Base-by-base conservation (phyloP, 1,139 yeast species). In the Candida sanyaensis region DNA sequence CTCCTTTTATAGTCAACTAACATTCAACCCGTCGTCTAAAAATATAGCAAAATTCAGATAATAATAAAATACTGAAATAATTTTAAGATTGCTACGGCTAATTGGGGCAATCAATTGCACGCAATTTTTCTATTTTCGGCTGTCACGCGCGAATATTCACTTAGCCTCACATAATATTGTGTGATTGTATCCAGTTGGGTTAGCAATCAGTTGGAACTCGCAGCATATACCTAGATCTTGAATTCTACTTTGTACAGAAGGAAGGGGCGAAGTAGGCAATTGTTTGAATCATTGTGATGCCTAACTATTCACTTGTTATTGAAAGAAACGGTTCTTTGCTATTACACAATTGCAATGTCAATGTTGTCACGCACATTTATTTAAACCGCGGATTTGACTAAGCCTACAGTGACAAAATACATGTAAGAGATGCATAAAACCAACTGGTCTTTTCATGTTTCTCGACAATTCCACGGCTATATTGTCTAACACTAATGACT, bases 81-180 rank as follows among this genome's bases (percentile, higher is more conserved):
- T 36, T 23, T 36, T 24, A 36, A 23, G 39, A 36, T 36, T 36
- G 39, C 39, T 36, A 24, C 29, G 30, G 39, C 17, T 36, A 7
- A 24, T 7, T 10, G 9, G 9, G 38, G 26, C 4, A 17, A 34
- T 9, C 13, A 6, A 12, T 21, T 34, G n/a, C 23, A 12, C 23
- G 7, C 23, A 11, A 17, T 7, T 21, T 34, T 34, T 6, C 4
- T 17, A 11, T 34, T 24, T 21, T 4, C 26, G 21, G 12, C n/a
- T 7, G 38, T 34, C 38, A 34, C 38, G 38, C 38, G 21, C 38
- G 38, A 21, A 26, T 12, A 24, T 21, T 11, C 21, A 34, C 38
- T 34, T 34, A 34, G 38, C 38, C 27, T 24, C 38, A 34, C 38
- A 34, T 34, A 34, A 17, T 17, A 17, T 17, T 17, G 2, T 17